Conservation (phyloP, 140 eudicot species). For the Stevia rebaudiana region DNA sequence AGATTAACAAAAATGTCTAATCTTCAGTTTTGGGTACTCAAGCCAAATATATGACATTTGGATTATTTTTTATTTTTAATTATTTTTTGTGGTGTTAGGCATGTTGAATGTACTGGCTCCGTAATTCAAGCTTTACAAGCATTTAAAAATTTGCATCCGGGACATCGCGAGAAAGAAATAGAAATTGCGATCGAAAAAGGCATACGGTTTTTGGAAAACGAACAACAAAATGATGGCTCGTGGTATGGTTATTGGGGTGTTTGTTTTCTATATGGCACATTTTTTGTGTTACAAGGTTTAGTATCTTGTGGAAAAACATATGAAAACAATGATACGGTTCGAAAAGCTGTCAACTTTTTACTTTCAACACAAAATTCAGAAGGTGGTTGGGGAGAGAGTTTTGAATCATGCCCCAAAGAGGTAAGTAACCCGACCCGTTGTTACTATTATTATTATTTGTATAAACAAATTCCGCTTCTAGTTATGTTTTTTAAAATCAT, state of each 20-base stretch:
- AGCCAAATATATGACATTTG: background rate
- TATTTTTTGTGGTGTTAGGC: slow-evolving; percentile 22
- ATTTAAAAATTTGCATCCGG: slow-evolving; percentile 21
- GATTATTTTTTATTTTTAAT: no score
- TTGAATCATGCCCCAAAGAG: slow-evolving; percentile 32
- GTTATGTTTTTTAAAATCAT: background rate
- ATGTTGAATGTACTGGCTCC: slow-evolving; percentile 32
- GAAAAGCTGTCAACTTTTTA: slow-evolving; percentile 25
- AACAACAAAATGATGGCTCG: slow-evolving; percentile 22
- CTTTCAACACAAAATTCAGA: slow-evolving; percentile 29
- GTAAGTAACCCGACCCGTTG: background rate
- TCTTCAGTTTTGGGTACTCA: background rate
- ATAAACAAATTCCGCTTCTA: background rate
- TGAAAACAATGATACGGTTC: slow-evolving; percentile 23
- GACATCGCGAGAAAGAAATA: slow-evolving; percentile 33
- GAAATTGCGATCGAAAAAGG: slow-evolving; percentile 24
- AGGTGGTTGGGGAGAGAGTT: slow-evolving; percentile 42
- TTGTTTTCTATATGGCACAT: slow-evolving; percentile 34
- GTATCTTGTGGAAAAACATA: slow-evolving; percentile 29
- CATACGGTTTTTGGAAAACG: slow-evolving; percentile 21
- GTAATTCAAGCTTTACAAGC: slow-evolving; percentile 13
- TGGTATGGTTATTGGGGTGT: slow-evolving; percentile 43
- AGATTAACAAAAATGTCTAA: background rate
- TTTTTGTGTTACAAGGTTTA: slow-evolving; percentile 24
- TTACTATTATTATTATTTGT: background rate